Evolutionary conservation across 2,329 filamentous ascomycete genomes (phyloP), one percentile per base, ranked within the genome.

Genomic region (Diaporthe capsici): DNA sequence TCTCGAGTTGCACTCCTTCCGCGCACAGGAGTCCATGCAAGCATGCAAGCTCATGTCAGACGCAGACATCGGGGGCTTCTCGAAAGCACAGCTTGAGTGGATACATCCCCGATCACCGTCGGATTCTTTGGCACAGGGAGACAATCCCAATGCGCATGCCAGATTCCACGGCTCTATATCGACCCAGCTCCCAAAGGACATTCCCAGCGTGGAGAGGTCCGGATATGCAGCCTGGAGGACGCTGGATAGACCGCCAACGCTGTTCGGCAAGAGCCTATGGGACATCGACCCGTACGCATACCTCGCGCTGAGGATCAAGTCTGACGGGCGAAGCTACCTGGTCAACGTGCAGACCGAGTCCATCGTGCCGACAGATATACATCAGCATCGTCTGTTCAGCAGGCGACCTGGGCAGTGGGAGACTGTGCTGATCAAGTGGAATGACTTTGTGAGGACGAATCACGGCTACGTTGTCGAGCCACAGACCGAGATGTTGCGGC

Each of bases 291-390:
- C 94, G 3, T 98, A 98, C 85, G 87, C 90, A 17, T 98, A 95
- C 84, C 92, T 99, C 13, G 96, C 95, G 0, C 85, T 99, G 81
- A 93, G 96, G 20, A 89, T 99, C 80, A 97, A 95, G 83, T 96
- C 94, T 4, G 97, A 98, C 82, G 96, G 95, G 22, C 90, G 97
- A 76, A 94, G 94, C 80, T 99, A 98, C 86, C 95, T 98, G 75
- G 92, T 99, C 81, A 99, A 99, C 84, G 87, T 99, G 22, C 97
- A 98, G 87, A 98, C 96, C 4, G 96, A 99, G 82, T 94, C 94
- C 1, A 93, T 99, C 73, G 94, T 98, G 65, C 94, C 95, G 15
- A 96, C 95, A n/a, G 97, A 99, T 83, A 88, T 99, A 78, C 97
- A 98, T 84, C 97, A 99, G 83, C 97, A 99, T 84, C 89, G 97